phyloP scores from a whole-genome alignment of 2,329 filamentous ascomycete species.

The Microcera coccophila region DNA sequence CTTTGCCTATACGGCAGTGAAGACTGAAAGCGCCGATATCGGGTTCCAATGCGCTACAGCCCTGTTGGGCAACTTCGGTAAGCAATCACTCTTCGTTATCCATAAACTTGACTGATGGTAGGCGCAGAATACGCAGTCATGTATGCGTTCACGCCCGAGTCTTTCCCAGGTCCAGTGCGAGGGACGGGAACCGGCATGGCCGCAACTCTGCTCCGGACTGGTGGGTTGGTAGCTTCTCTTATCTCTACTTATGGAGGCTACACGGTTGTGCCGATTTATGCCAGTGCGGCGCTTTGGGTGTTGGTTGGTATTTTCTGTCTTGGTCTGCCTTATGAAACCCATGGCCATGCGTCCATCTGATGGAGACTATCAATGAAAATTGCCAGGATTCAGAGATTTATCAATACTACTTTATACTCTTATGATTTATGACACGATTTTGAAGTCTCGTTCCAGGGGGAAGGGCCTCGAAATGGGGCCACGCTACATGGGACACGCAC shows the following conservation, averaged over 20 bases:
- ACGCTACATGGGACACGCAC: too few relatives aligned
- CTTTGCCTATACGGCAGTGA: conserved; percentile 40
- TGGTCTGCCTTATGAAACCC: conserved; percentile 43
- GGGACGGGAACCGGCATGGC: conserved; percentile 50
- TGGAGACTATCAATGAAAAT: too few relatives aligned
- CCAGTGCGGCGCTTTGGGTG: conserved; percentile 43
- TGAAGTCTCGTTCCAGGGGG: too few relatives aligned
- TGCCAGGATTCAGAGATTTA: too few relatives aligned
- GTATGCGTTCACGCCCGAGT: conserved; percentile 49
- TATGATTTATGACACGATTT: too few relatives aligned
- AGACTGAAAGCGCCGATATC: conserved; percentile 30
- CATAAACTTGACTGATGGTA: not conserved
- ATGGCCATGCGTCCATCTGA: conserved; percentile 35
- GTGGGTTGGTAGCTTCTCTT: conserved; percentile 39
- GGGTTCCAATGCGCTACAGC: conserved; percentile 38
- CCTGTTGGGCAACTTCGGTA: conserved; percentile 36
- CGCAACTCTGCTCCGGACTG: conserved; percentile 36
- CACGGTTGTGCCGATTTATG: conserved; percentile 42
- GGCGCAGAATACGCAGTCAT: conserved; percentile 19
- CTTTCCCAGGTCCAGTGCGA: conserved; percentile 50
- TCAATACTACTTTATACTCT: too few relatives aligned
- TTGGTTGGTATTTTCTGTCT: conserved; percentile 39
- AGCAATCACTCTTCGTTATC: conserved; percentile 3
- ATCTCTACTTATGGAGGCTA: conserved; percentile 42
- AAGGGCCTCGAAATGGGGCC: too few relatives aligned